These are phyloP conservation scores for Madurella fahalii DNA, from an alignment of 2,329 filamentous ascomycete species.

Conservation along the genomic window DNA sequence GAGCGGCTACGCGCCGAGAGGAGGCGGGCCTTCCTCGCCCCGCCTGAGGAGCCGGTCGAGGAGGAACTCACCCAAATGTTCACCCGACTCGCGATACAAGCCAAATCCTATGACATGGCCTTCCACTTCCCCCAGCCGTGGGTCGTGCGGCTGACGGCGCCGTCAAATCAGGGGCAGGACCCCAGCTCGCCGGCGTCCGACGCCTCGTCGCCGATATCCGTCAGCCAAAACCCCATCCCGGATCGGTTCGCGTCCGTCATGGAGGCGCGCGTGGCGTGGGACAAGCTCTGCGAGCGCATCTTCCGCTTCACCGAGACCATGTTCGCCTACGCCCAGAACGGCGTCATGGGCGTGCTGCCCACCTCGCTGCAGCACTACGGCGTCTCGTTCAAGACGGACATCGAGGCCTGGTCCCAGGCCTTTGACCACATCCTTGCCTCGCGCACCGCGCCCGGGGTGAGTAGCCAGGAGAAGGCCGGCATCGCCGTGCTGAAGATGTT, in stretches of 20 bases:
- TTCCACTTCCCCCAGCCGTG: constrained; percentile 62
- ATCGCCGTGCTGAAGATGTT: constrained; percentile 61
- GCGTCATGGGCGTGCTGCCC: constrained; percentile 52
- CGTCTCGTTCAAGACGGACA: constrained; percentile 43
- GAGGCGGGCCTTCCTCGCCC: constrained; percentile 35
- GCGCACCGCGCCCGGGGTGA: constrained; percentile 46
- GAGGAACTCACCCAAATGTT: constrained; percentile 61
- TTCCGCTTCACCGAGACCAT: constrained; percentile 57
- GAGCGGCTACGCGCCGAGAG: constrained; percentile 49
- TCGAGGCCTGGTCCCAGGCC: constrained; percentile 52
- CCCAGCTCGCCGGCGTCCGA: constrained; percentile 43
- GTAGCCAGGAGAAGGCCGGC: constrained; percentile 53
- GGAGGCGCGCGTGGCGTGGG: constrained; percentile 55
- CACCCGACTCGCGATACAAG: constrained; percentile 59
- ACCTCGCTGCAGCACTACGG: constrained; percentile 45
- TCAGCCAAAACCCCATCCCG: constrained; percentile 38
- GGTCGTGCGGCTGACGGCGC: constrained; percentile 48
- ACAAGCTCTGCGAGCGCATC: constrained; percentile 52
- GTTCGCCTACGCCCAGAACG: constrained; percentile 43
- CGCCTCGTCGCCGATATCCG: constrained; percentile 39
- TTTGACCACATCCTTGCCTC: constrained; percentile 53
- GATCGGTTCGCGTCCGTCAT: constrained; percentile 45
- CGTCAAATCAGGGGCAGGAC: constrained; percentile 32
- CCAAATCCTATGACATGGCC: constrained; percentile 65
- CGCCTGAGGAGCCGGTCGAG: constrained; percentile 48